Percentiles rank a stretch among this genome's conserved stretches.
These are phyloP conservation scores for Scheffersomyces amazonensis DNA, from an alignment of 805 yeast species.

Conservation along the genomic window DNA sequence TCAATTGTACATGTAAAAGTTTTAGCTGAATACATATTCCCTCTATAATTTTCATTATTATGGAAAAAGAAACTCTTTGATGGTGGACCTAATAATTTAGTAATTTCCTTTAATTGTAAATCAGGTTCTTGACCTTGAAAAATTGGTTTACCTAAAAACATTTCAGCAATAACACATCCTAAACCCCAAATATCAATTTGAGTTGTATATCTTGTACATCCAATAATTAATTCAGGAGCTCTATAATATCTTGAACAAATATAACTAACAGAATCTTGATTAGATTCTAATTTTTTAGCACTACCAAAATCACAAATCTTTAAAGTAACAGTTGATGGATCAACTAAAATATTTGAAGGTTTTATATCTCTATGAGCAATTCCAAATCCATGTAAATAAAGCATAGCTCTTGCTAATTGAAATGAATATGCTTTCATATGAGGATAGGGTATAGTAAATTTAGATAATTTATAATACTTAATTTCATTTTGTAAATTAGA, in stretches of 20 bases:
- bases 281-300: slow-evolving; percentile 73
- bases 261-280: slow-evolving; percentile 88
- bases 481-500: slow-evolving; percentile 75
- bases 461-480: slow-evolving; percentile 60
- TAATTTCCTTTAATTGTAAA: slow-evolving; percentile 84
- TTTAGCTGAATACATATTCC: slow-evolving; percentile 69
- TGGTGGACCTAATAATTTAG: slow-evolving; percentile 90
- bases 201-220: slow-evolving; percentile 81
- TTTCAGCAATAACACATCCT: slow-evolving; percentile 95
- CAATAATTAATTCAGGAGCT: slow-evolving; percentile 94
- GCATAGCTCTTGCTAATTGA: slow-evolving; percentile 81
- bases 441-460: slow-evolving; percentile 62
- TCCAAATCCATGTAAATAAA: slow-evolving; percentile 75
- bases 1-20: slow-evolving; percentile 54
- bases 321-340: slow-evolving; percentile 61
- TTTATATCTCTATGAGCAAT: slow-evolving; percentile 83
- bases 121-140: slow-evolving; percentile 92
- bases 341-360: slow-evolving; percentile 77
- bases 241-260: slow-evolving; percentile 95
- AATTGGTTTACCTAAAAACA: slow-evolving; percentile 88
- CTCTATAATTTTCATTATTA: slow-evolving; percentile 72
- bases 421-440: slow-evolving; percentile 76
- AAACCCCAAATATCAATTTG: slow-evolving; percentile 97
- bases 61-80: slow-evolving; percentile 63
- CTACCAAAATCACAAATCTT: slow-evolving; percentile 86